Base-by-base conservation (phyloP, 225 moss, liverwort and hornwort species). In the Sphagnum tenellum region DNA sequence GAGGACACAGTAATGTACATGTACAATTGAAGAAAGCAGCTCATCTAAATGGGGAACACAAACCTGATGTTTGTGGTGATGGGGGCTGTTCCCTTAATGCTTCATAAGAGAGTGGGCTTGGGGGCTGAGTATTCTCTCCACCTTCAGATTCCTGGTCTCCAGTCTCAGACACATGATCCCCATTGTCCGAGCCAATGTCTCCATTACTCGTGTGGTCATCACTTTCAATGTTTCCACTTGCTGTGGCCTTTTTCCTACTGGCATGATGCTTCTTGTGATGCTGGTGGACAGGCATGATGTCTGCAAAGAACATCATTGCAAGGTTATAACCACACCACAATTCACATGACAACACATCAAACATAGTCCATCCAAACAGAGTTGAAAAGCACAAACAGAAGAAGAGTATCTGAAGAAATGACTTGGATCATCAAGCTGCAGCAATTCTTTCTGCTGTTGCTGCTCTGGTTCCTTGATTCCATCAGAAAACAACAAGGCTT, bases 61-160 rank as follows among this genome's bases (percentile, higher is more conserved):
- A 76, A 80, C 76, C 76, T 77, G 76, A 56, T 57, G 76, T 29
- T 57, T 44, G 73, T 64, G 80, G 74, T 58, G 80, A 77, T 67
- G 73, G 61, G 60, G 72, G 76, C 60, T 66, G 71, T 65, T 80
- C 73, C 50, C 68, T 71, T 47, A 76, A 73, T 49, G 58, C 14
- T 7, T 7, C 10, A 44, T 72, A 73, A 5, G 80, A 71, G 29
- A 71, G 76, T 29, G 73, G 69, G 59, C 70, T 80, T 55, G 73
- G 64, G 51, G 76, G 72, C 49, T 62, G 66, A 49, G 57, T 59
- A 47, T 66, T 54, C 63, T 67, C 71, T 49, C 65, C 57, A 10
- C 57, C 70, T 7, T 68, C 70, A 44, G 72, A 67, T 59, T 70
- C 76, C 59, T 55, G 64, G 49, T 3, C 62, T 52, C 60, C 66